phyloP scores from a whole-genome alignment of 192 early-diverging fungal species.

The Kickxella alabastrina region DNA sequence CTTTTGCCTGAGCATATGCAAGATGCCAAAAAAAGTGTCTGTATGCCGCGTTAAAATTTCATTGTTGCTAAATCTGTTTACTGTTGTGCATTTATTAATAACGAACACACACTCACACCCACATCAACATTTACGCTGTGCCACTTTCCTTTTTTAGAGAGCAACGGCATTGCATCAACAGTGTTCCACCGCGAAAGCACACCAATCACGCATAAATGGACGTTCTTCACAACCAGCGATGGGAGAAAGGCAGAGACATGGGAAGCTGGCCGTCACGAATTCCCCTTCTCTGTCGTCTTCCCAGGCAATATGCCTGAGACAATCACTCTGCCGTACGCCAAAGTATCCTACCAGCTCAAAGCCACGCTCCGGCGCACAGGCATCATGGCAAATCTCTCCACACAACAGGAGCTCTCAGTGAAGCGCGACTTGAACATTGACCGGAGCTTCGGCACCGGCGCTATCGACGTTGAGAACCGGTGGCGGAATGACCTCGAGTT shows the following conservation, averaged over 20 bases:
- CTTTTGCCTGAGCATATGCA: too few species aligned
- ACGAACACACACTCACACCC: too few species aligned
- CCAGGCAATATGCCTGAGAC: constrained; percentile 45
- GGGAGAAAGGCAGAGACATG: constrained; percentile 43
- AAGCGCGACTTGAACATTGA: constrained; percentile 47
- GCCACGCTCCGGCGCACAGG: constrained; percentile 43
- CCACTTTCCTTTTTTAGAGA: background rate
- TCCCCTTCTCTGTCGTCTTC: constrained; percentile 43
- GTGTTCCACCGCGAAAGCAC: constrained; percentile 40
- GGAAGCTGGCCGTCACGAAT: constrained; percentile 44
- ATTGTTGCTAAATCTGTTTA: too few species aligned
- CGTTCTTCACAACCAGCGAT: constrained; percentile 37
- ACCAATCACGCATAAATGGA: constrained; percentile 41
- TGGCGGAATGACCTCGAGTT: constrained; percentile 50
- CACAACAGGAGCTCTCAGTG: constrained; percentile 20
- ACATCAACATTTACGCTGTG: background rate
- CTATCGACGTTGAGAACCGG: constrained; percentile 43
- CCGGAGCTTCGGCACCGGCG: constrained; percentile 44
- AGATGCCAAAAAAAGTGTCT: too few species aligned
- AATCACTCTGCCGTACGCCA: constrained; percentile 44
- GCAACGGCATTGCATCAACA: constrained; percentile 27
- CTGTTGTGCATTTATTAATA: too few species aligned
- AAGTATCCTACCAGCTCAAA: constrained; percentile 40
- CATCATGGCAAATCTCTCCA: constrained; percentile 37
- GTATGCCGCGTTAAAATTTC: too few species aligned